These are phyloP conservation scores for Astragalus glycyphyllos DNA, from an alignment of 306 rosid genomes.

Conservation along the genomic window DNA sequence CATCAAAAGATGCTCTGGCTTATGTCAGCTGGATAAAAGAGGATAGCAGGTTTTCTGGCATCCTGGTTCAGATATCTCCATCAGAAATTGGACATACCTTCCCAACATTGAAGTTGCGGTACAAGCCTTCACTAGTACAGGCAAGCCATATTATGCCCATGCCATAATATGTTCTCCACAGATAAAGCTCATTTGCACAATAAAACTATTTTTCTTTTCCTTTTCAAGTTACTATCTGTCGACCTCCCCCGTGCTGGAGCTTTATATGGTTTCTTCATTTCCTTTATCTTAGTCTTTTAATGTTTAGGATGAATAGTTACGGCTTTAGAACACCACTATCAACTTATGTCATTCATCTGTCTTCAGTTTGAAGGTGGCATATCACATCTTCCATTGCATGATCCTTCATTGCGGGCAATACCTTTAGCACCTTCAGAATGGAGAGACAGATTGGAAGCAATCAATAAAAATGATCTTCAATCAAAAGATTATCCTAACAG, in stretches of 20 bases:
- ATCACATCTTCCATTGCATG: slow-evolving; percentile 82
- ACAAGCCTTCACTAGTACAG: slow-evolving; percentile 91
- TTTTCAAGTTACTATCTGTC: slow-evolving; percentile 9
- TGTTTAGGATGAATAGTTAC: slow-evolving; percentile 30
- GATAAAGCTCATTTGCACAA: neutral
- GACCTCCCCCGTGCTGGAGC: neutral
- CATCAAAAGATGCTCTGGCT: slow-evolving; percentile 72
- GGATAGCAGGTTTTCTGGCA: slow-evolving; percentile 74
- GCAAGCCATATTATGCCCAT: slow-evolving; percentile 47
- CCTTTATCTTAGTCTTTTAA: slow-evolving; percentile 10
- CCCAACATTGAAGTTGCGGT: slow-evolving; percentile 87
- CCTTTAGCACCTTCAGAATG: slow-evolving; percentile 81
- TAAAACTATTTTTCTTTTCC: neutral
- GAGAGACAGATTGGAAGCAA: slow-evolving; percentile 67
- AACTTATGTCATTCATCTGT: slow-evolving; percentile 33
- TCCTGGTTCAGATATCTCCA: slow-evolving; percentile 76
- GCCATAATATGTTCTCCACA: neutral
- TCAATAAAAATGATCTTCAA: slow-evolving; percentile 41
- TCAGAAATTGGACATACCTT: slow-evolving; percentile 79
- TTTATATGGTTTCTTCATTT: slow-evolving; percentile 29
- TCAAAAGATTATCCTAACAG: slow-evolving; percentile 46
- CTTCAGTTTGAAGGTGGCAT: slow-evolving; percentile 77
- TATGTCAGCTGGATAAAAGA: slow-evolving; percentile 86
- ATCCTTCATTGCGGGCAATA: slow-evolving; percentile 80
- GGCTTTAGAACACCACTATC: slow-evolving; percentile 28